A percentile compares a stretch with the other conserved stretches of the same genome.
phyloP scores from a whole-genome alignment of 2,329 filamentous ascomycete species.

The Aspergillus uvarum region DNA sequence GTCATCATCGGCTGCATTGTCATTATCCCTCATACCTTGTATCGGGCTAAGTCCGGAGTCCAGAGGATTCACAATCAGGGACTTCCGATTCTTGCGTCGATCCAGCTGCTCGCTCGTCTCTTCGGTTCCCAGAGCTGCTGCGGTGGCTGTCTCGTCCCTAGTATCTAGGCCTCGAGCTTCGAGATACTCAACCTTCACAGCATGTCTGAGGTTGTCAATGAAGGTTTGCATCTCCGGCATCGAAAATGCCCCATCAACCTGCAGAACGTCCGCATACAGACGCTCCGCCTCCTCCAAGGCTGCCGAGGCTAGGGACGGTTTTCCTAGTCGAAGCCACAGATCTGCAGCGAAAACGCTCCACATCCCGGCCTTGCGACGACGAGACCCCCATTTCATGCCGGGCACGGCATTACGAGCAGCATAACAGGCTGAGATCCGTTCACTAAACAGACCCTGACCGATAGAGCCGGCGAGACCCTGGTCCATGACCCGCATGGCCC shows the following conservation, averaged over 20 bases:
- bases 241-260: slow-evolving; percentile 42
- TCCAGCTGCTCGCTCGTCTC: slow-evolving; percentile 58
- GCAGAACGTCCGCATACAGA: slow-evolving; percentile 50
- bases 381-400: slow-evolving; percentile 65
- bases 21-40: slow-evolving; percentile 35
- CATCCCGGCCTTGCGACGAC: slow-evolving; percentile 80
- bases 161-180: slow-evolving; percentile 43
- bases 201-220: slow-evolving; percentile 44
- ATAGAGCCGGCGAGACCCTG: slow-evolving; percentile 70
- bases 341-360: slow-evolving; percentile 85
- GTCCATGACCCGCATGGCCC: slow-evolving; percentile 79
- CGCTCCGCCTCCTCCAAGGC: slow-evolving; percentile 69
- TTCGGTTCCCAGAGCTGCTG: slow-evolving; percentile 34
- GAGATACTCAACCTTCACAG: slow-evolving; percentile 45
- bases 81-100: slow-evolving; percentile 55
- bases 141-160: slow-evolving; percentile 29
- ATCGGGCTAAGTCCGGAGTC: slow-evolving; percentile 51
- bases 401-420: slow-evolving; percentile 68
- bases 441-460: slow-evolving; percentile 79
- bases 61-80: slow-evolving; percentile 52
- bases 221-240: slow-evolving; percentile 55
- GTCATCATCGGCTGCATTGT: slow-evolving; percentile 43
- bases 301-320: slow-evolving; percentile 73
- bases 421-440: slow-evolving; percentile 84
- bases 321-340: slow-evolving; percentile 75